phyloP scores from a whole-genome alignment of 2,329 filamentous ascomycete species.

The Alternaria alternata region DNA sequence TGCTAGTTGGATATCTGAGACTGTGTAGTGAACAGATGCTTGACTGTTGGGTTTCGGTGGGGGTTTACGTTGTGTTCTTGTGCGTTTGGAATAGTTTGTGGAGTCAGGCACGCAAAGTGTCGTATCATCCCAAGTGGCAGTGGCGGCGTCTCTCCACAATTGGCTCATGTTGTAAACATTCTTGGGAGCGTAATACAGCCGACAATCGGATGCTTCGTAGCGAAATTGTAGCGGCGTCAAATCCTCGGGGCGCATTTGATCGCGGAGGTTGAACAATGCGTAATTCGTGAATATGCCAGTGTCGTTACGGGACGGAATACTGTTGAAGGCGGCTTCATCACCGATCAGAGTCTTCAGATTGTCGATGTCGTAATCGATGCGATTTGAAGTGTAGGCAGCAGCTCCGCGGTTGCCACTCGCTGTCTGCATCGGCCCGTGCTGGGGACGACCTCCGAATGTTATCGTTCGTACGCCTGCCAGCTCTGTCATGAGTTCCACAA shows the following conservation, averaged over 20 bases:
- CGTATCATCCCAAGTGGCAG: background rate
- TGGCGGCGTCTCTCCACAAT: background rate
- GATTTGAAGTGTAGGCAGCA: conserved; percentile 44
- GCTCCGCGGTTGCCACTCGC: conserved; percentile 65
- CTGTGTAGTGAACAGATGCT: too few species aligned
- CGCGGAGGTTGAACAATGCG: conserved; percentile 31
- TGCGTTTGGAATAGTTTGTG: background rate
- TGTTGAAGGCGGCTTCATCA: conserved; percentile 5
- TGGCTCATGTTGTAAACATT: background rate
- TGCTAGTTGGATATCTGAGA: too few species aligned
- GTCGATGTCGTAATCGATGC: conserved; percentile 21
- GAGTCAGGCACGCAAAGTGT: background rate
- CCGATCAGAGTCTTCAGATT: background rate
- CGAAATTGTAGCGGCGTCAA: conserved; percentile 48
- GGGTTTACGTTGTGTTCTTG: background rate
- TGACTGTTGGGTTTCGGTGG: background rate
- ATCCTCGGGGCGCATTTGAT: conserved; percentile 47
- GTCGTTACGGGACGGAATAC: conserved; percentile 10
- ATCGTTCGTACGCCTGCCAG: conserved; percentile 62
- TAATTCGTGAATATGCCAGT: conserved; percentile 40
- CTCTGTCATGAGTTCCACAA: conserved; percentile 57
- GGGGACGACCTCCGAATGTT: conserved; percentile 65
- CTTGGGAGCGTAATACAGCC: conserved; percentile 48
- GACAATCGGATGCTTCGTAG: conserved; percentile 51
- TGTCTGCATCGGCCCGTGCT: conserved; percentile 46